Evolutionary conservation across 1,284 basidiomycete genomes (phyloP).

Genomic region (Ganoderma lucidum): DNA sequence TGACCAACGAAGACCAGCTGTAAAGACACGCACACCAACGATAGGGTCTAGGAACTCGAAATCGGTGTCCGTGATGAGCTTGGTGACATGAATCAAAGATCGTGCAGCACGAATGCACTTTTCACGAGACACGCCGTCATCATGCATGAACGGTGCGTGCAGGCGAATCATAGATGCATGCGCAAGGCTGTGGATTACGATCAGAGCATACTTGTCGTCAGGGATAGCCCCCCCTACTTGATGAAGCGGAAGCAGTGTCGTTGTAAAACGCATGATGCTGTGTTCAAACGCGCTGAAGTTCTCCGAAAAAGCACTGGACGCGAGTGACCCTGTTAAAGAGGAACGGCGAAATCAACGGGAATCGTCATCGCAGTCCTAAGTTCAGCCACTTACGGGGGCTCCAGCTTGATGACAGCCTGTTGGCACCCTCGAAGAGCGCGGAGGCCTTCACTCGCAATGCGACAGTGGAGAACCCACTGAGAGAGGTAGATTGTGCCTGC

Average conservation of each 20-base stretch:
- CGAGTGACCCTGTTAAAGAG: conserved; percentile 44
- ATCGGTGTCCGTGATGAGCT: conserved; percentile 67
- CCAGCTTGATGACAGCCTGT: conserved; percentile 66
- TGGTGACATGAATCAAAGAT: conserved; percentile 62
- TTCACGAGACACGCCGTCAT: conserved; percentile 66
- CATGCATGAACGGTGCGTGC: conserved; percentile 66
- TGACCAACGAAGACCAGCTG: conserved; percentile 12
- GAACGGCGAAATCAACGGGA: background rate
- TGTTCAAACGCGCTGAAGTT: conserved; percentile 69
- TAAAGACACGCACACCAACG: conserved; percentile 62
- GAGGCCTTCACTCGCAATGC: conserved; percentile 78
- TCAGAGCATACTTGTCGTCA: conserved; percentile 65
- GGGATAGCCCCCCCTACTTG: conserved; percentile 65
- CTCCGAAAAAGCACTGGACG: conserved; percentile 56
- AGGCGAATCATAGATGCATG: conserved; percentile 74
- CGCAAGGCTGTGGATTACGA: conserved; percentile 70
- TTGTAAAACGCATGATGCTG: conserved; percentile 65
- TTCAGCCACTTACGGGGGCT: conserved; percentile 55
- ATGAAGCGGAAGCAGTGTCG: conserved; percentile 68
- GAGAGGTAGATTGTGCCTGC: conserved; percentile 56
- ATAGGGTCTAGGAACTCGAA: conserved; percentile 77
- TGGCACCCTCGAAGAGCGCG: conserved; percentile 74
- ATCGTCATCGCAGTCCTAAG: background rate
- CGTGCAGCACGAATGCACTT: conserved; percentile 70
- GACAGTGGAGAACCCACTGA: conserved; percentile 63